Percentiles rank a stretch among this genome's conserved stretches.
Conservation (phyloP, 179 eudicot genomes). For the Heliamphora pulchella region DNA sequence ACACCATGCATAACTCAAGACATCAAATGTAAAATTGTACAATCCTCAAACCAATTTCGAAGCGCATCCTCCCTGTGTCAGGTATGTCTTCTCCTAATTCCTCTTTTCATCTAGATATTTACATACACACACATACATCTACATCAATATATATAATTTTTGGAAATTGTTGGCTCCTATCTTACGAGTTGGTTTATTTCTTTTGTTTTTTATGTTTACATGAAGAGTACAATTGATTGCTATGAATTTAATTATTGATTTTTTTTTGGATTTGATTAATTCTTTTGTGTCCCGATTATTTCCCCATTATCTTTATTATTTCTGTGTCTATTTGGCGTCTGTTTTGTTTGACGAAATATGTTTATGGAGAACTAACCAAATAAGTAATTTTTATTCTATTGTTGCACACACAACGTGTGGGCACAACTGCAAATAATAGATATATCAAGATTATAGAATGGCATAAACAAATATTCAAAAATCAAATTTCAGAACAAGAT, state of each 20-base stretch:
- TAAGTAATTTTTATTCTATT: no score
- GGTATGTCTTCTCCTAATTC: constrained; percentile 6
- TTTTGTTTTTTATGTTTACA: neutral
- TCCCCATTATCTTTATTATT: no score
- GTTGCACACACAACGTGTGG: no score
- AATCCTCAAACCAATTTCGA: no score
- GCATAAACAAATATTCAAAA: no score
- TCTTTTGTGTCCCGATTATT: neutral
- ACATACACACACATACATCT: neutral
- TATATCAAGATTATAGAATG: no score
- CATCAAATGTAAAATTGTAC: no score
- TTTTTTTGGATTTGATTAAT: neutral
- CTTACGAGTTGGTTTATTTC: neutral
- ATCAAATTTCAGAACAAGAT: no score
- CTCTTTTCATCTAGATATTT: neutral
- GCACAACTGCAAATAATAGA: no score
- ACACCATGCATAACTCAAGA: no score
- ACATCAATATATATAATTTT: neutral
- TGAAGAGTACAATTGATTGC: neutral
- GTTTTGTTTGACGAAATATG: neutral
- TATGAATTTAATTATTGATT: no score
- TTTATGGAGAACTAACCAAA: neutral
- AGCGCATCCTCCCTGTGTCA: constrained; percentile 18
- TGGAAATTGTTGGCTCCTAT: neutral
- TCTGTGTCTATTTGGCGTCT: neutral